Evolutionary conservation across 1,284 basidiomycete genomes (phyloP), one percentile per base, ranked within the genome.

Genomic region (Trametes pubescens): DNA sequence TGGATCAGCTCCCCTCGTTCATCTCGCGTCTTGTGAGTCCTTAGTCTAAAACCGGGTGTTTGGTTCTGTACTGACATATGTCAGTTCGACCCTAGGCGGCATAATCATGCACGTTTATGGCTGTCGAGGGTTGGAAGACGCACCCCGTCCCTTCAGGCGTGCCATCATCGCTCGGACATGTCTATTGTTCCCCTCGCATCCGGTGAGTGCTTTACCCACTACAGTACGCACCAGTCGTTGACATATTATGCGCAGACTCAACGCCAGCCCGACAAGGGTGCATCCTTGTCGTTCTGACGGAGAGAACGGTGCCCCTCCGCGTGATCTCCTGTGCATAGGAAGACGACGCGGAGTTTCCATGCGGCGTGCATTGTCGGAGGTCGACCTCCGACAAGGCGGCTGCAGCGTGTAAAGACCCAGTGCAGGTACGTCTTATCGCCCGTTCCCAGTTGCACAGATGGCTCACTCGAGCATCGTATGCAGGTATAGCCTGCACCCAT

Each of bases 281-380:
- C 57, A 58, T 32, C 37, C 48, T 18, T 51, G 49, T 51, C 38
- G 26, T 34, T 14, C 24, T 26, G 24, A 22, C 22, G 16, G 37
- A 51, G 26, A 51, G 49, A n/a, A 24, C 9, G 24, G 24, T 58
- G 57, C 57, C 22, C 57, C 49, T 48, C 48, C 48, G 48, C n/a
- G 11, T 22, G 26, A 10, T 51, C 48, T 58, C 26, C 48, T 51
- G 37, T 58, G 57, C 57, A 58, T 37, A n/a, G 48, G 48, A 26
- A 51, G 48, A 22, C 18, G 48, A 14, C 26, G 16, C 26, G 37
- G 48, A 48, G 35, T 26, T 44, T 21, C 8, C 18, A 18, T n/a
- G 43, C 43, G 21, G 43, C 38, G 38, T 13, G 11, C 29, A 3
- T 32, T 32, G 29, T 32, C 29, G 29, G 29, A 32, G 29, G 29